These are phyloP conservation scores for Lactarius deliciosus DNA, from an alignment of 768 basidiomycete species.

Conservation along the genomic window DNA sequence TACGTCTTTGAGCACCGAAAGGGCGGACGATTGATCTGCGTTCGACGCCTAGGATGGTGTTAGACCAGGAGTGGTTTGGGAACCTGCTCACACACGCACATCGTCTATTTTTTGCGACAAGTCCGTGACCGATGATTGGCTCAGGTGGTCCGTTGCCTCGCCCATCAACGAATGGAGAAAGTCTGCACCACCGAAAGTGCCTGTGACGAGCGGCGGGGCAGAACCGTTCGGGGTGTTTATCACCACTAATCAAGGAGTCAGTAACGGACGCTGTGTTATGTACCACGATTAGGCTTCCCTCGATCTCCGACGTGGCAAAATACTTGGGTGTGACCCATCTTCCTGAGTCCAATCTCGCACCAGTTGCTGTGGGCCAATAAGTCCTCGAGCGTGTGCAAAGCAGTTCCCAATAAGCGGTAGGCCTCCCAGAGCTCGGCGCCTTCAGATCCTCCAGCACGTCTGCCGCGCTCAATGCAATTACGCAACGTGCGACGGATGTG, in stretches of 20 bases:
- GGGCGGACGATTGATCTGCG: conserved; percentile 35
- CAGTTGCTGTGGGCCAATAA: conserved; percentile 78
- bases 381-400: conserved; percentile 70
- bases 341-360: conserved; percentile 71
- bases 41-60: conserved; percentile 33
- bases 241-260: conserved; percentile 24
- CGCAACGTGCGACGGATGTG: conserved; percentile 61
- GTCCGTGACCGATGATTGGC: conserved; percentile 61
- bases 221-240: conserved; percentile 55
- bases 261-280: neutral
- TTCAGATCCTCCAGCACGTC: conserved; percentile 55
- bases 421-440: conserved; percentile 60
- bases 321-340: conserved; percentile 66
- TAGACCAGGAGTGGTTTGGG: neutral
- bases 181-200: conserved; percentile 66
- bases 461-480: conserved; percentile 66
- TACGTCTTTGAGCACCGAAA: conserved; percentile 43
- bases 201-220: conserved; percentile 64
- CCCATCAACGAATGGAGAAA: conserved; percentile 66
- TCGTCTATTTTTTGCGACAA: conserved; percentile 52
- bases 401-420: conserved; percentile 69
- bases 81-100: conserved; percentile 24
- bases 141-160: conserved; percentile 62
- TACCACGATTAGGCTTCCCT: conserved; percentile 34
- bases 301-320: conserved; percentile 80